phyloP scores from a whole-genome alignment of 176 grass and related monocot genomes.

The Zoysia japonica region DNA sequence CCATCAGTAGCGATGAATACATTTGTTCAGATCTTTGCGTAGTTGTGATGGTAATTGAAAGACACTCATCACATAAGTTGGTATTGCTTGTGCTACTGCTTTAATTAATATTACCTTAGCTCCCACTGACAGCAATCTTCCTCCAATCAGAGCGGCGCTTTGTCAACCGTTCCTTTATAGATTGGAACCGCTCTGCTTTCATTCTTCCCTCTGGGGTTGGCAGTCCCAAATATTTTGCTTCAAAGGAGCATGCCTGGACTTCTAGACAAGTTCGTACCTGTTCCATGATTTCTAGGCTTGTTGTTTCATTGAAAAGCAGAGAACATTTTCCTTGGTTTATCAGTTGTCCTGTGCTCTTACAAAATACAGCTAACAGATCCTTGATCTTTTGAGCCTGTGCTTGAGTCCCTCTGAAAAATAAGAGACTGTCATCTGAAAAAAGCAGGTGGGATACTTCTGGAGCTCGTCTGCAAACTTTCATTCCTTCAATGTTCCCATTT shows the following conservation, averaged over 20 bases:
- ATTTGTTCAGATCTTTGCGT: not conserved
- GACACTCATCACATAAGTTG: not conserved
- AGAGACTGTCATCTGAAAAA: no score
- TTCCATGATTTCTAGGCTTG: not conserved
- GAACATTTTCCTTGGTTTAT: no score
- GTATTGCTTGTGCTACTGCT: not conserved
- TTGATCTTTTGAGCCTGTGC: no score
- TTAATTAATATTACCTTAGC: not conserved
- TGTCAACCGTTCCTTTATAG: not conserved
- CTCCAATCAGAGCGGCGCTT: not conserved
- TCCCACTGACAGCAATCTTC: not conserved
- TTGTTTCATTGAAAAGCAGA: no score
- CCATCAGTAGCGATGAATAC: not conserved
- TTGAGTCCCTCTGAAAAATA: no score
- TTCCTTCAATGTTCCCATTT: no score
- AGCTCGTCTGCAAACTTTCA: no score
- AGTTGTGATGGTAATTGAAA: not conserved
- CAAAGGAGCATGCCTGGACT: not conserved
- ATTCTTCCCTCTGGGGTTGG: not conserved
- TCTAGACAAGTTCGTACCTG: not conserved
- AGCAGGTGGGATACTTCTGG: no score
- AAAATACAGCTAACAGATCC: no score
- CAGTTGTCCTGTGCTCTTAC: no score
- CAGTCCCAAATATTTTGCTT: not conserved
- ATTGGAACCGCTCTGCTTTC: not conserved